Evolutionary conservation across 2,329 filamentous ascomycete genomes (phyloP), one percentile per base, ranked within the genome.

Genomic region (Neoascochyta sp.): DNA sequence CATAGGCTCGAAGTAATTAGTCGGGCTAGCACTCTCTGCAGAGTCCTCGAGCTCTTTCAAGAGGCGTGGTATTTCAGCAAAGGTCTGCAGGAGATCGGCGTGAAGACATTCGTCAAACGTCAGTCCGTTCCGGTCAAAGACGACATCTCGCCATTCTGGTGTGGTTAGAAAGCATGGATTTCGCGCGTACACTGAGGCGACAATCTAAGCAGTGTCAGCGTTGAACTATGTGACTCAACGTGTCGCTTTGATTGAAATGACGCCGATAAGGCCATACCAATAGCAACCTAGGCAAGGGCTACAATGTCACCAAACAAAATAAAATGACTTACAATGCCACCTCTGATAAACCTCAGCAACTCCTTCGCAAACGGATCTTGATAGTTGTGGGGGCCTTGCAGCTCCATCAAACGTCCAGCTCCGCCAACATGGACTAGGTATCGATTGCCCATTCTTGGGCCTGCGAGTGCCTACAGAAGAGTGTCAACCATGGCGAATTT

Each of bases 371-470:
- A 61, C 5, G 34, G 30, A 20, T 58, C 53, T 9, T 36, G 35
- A 24, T 48, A 61, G 10, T 43, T 43, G 5, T 24, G 26, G 1
- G 55, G 50, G 3, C 57, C 55, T 43, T 56, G 54, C 7, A 60
- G 27, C 27, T 61, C 54, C 41, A 58, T 52, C 11, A 61, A 39
- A 15, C 53, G 47, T 9, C 55, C 54, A 14, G 54, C 57, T 8
- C 57, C 57, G 15, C 57, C 54, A 8, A 57, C 52, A 31, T 61
- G 55, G 7, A 54, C 46, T 7, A 61, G 23, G 29, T 61, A 61
- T 3, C 43, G 45, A 27, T 57, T 61, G 16, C 50, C 53, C 14
- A 36, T 32, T 31, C 54, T 39, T 15, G 55, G 57, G 4, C 57
- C 57, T 9, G 57, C 53, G 13, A 58, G 29, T 9, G 54, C 57